phyloP scores from a whole-genome alignment of 2,329 filamentous ascomycete species.

The Diplodia mutila region DNA sequence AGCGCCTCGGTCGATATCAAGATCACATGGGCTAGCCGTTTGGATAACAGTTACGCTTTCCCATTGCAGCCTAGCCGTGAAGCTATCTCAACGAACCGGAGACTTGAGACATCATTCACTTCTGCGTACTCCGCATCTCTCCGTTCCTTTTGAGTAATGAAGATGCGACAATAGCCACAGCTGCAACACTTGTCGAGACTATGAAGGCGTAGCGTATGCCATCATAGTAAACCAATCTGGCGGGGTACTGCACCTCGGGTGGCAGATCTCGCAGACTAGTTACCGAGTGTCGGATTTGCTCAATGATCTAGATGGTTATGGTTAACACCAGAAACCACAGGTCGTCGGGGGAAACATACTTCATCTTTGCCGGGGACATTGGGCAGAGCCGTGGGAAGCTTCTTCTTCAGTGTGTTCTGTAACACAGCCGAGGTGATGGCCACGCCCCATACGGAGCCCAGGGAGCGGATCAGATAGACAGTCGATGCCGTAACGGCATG shows the following conservation, averaged over 20 bases:
- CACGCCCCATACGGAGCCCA: conserved; percentile 68
- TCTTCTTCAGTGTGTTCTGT: conserved; percentile 62
- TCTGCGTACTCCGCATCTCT: background rate
- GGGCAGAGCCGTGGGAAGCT: conserved; percentile 58
- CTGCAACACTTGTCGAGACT: conserved; percentile 57
- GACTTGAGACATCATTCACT: background rate
- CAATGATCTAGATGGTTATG: conserved; percentile 56
- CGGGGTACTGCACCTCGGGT: conserved; percentile 60
- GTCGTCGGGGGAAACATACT: conserved; percentile 23
- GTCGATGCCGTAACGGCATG: conserved; percentile 66
- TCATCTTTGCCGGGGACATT: conserved; percentile 61
- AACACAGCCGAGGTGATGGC: conserved; percentile 65
- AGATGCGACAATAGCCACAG: conserved; percentile 54
- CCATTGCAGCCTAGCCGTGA: too few species aligned
- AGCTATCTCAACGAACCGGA: too few species aligned
- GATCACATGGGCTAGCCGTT: too few species aligned
- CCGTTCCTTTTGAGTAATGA: conserved; percentile 40
- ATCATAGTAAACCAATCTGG: conserved; percentile 63
- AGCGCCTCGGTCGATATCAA: too few species aligned
- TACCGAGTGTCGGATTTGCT: conserved; percentile 65
- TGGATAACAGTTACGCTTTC: too few species aligned
- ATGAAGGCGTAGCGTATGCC: conserved; percentile 61
- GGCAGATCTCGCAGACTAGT: conserved; percentile 59
- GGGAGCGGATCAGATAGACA: conserved; percentile 65
- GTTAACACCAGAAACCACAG: conserved; percentile 43